Evolutionary conservation across 2,329 filamentous ascomycete genomes (phyloP), one percentile per base, ranked within the genome.

Genomic region (Exophiala calicioides): DNA sequence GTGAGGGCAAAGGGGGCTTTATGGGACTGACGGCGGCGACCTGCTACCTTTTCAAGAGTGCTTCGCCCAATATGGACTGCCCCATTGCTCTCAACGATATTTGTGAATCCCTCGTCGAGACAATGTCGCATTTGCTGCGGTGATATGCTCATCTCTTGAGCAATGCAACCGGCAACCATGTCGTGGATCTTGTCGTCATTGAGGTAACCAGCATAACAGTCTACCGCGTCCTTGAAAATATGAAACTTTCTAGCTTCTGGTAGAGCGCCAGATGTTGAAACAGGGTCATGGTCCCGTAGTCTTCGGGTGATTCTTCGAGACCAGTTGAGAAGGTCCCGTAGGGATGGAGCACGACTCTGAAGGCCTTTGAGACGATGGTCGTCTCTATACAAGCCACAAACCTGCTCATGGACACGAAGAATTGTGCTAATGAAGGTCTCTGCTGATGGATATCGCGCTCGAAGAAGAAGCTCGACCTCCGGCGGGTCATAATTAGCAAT

Each of bases 191-290:
- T 74, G 21, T 77, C 76, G 46, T 85, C 85, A 7, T 86, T 84
- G 34, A 93, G 74, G 62, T 86, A 88, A 43, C 87, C 88, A 31
- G 88, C 84, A 65, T 98, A 97, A 62, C 90, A 94, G 66, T 98
- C 93, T 41, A 93, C 78, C 1, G 90, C 88, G 63, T 98, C 93
- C 71, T 95, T 80, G 61, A 96, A 96, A 67, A 97, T 95, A 59
- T 86, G 82, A 60, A 96, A 86, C 55, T 81, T 76, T 1, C 80
- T 80, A 1, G 78, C 79, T 59, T 91, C 86, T n/a, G 76, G 81
- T 16, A 90, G 80, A 0, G 43, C 16, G 5, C 12, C 27, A 9
- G 44, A 46, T 15, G 27, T 20, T 26, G 42, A 37, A 18, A 34
- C 16, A 1, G 16, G 31, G 3, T 16, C 41, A 18, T 47, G 27